Percentiles rank a stretch among this genome's conserved stretches.
phyloP scores from a whole-genome alignment of 2,329 filamentous ascomycete genomes.

The Fusarium verrucosum region DNA sequence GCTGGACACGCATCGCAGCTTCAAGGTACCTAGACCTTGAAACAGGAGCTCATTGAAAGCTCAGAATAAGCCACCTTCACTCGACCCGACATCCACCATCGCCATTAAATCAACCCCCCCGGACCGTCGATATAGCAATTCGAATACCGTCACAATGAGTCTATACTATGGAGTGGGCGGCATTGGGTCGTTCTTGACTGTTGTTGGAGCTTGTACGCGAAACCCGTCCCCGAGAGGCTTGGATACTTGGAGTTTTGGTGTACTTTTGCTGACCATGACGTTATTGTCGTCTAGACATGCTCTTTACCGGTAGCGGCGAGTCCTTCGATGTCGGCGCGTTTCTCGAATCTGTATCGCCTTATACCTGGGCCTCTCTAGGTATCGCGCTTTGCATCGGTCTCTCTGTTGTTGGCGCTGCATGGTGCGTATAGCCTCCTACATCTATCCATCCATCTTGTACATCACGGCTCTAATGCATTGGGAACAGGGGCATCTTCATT shows the following conservation, averaged over 20 bases:
- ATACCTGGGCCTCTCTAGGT: constrained; percentile 89
- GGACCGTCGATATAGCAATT: constrained; percentile 39
- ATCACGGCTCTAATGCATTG: constrained; percentile 31
- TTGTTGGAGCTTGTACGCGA: constrained; percentile 81
- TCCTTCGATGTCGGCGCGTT: constrained; percentile 97
- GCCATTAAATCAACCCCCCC: constrained; percentile 26
- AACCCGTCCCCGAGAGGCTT: constrained; percentile 10
- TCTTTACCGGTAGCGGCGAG: constrained; percentile 96
- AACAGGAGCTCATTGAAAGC: constrained; percentile 46
- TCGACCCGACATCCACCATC: constrained; percentile 30
- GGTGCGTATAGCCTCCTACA: constrained; percentile 65
- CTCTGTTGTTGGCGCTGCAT: constrained; percentile 96
- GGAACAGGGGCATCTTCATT: constrained; percentile 92
- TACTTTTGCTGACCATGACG: constrained; percentile 32
- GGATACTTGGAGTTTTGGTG: constrained; percentile 6
- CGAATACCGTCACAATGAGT: constrained; percentile 67
- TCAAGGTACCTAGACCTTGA: constrained; percentile 40
- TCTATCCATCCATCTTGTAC: constrained; percentile 2
- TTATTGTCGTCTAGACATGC: constrained; percentile 77
- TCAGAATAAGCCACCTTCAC: constrained; percentile 36
- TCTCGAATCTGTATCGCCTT: constrained; percentile 92
- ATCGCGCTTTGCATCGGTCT: constrained; percentile 95
- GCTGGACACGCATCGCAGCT: constrained; percentile 43
- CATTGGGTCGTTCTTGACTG: constrained; percentile 71
- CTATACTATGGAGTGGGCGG: constrained; percentile 75